These are phyloP conservation scores for Colletotrichum lentis DNA, from an alignment of 2,329 filamentous ascomycete genomes.

Conservation along the genomic window DNA sequence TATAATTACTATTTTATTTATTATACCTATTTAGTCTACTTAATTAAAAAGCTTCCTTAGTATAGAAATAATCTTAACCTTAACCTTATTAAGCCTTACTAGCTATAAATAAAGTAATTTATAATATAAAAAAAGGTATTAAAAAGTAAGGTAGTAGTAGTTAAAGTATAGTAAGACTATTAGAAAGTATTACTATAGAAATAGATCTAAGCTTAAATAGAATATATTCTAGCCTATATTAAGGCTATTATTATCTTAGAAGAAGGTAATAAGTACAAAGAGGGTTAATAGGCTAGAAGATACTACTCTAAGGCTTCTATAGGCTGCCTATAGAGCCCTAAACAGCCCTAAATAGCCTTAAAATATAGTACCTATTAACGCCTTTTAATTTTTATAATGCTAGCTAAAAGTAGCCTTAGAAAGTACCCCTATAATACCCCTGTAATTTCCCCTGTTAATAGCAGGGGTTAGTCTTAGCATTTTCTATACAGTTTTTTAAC, in stretches of 20 bases:
- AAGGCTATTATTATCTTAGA: not conserved
- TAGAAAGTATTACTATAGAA: not conserved
- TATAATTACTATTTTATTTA: not conserved
- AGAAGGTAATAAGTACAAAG: not conserved
- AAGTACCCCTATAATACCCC: too few species aligned
- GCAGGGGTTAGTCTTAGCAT: too few species aligned
- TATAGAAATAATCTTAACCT: not conserved
- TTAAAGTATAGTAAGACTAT: not conserved
- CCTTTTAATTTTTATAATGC: too few species aligned
- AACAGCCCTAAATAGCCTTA: too few species aligned
- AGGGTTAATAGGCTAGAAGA: not conserved
- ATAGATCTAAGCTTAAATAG: not conserved
- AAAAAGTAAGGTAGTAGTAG: not conserved
- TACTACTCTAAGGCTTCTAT: too few species aligned
- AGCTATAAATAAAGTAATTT: not conserved
- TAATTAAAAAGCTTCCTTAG: not conserved
- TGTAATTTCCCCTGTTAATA: too few species aligned
- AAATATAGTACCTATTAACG: too few species aligned
- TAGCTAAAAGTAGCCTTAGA: too few species aligned
- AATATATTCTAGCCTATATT: not conserved
- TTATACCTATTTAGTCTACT: not conserved
- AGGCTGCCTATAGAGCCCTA: too few species aligned
- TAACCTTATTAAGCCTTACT: not conserved
- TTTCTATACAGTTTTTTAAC: too few species aligned
- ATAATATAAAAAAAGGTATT: not conserved